Evolutionary conservation across 164 flowering plant species (phyloP).

Genomic region (Magnolia officinalis): DNA sequence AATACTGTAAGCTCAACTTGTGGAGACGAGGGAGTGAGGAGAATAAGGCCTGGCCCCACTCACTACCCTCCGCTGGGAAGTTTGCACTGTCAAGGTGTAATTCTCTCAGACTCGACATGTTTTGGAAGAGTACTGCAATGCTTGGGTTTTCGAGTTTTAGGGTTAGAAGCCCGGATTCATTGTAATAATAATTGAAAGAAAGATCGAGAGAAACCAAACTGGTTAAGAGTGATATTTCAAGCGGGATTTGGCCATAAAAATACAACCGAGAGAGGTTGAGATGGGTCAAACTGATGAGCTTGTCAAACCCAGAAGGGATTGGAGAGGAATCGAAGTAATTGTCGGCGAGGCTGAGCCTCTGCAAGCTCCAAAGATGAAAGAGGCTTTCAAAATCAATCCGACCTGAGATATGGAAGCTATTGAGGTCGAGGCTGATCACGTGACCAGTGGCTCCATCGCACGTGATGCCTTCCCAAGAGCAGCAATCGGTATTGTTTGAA

Average conservation of each 20-base stretch:
- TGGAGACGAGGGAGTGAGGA: slow-evolving; percentile 18
- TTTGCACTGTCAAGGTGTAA: slow-evolving; percentile 33
- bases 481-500: slow-evolving; percentile 23
- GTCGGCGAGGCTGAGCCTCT: not conserved
- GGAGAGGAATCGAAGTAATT: not conserved
- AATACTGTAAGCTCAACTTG: not conserved
- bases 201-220: slow-evolving; percentile 22
- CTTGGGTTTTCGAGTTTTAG: slow-evolving; percentile 25
- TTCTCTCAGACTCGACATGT: slow-evolving; percentile 22
- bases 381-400: not conserved
- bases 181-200: not conserved
- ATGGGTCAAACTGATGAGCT: slow-evolving; percentile 14
- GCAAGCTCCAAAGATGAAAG: not conserved
- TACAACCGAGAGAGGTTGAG: slow-evolving; percentile 41
- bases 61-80: slow-evolving; percentile 22
- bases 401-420: slow-evolving; percentile 19
- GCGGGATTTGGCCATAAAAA: slow-evolving; percentile 33
- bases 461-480: slow-evolving; percentile 33
- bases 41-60: slow-evolving; percentile 32
- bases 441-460: slow-evolving; percentile 27
- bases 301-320: not conserved
- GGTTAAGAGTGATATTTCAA: slow-evolving; percentile 23
- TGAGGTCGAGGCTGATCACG: slow-evolving; percentile 33
- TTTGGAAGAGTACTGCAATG: slow-evolving; percentile 21
- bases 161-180: not conserved